Percentiles rank a stretch among this genome's conserved stretches.
Conservation (phyloP, 1,284 basidiomycete genomes). For the Mycena citricolor region DNA sequence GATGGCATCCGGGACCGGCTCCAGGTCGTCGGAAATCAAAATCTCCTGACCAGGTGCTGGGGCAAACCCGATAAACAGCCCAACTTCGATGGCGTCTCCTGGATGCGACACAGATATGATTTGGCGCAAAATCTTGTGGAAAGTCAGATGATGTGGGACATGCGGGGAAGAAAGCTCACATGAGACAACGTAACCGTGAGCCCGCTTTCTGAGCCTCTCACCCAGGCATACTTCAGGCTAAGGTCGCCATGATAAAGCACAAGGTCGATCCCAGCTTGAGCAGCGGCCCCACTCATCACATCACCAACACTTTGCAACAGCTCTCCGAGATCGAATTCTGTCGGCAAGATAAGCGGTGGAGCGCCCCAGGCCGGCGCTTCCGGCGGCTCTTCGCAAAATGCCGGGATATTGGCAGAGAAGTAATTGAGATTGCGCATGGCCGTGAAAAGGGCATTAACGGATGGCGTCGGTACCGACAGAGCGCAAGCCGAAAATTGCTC, state of each 20-base stretch:
- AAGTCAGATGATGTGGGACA: conserved; percentile 22
- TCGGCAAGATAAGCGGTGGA: conserved; percentile 20
- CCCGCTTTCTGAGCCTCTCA: conserved; percentile 82
- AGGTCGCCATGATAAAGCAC: conserved; percentile 88
- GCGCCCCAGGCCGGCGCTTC: conserved; percentile 7
- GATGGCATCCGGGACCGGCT: conserved; percentile 17
- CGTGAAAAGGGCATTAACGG: conserved; percentile 84
- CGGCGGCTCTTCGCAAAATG: conserved; percentile 32
- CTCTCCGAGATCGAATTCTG: conserved; percentile 50
- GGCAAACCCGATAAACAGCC: conserved; percentile 62
- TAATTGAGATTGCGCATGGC: conserved; percentile 91
- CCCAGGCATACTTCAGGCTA: conserved; percentile 79
- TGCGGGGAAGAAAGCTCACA: conserved; percentile 52
- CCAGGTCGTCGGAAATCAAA: conserved; percentile 20
- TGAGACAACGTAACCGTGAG: conserved; percentile 79
- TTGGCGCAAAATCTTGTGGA: conserved; percentile 77
- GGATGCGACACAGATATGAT: conserved; percentile 64
- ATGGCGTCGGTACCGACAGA: conserved; percentile 80
- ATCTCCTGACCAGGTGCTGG: conserved; percentile 22
- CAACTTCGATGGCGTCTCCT: conserved; percentile 87
- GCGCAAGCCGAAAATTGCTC: conserved; percentile 89
- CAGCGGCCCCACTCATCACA: conserved; percentile 80
- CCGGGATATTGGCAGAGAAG: conserved; percentile 76
- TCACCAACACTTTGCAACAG: conserved; percentile 65
- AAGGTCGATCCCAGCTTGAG: conserved; percentile 80